Conservation (phyloP, 345 rosid species). For the Populus euphratica region DNA sequence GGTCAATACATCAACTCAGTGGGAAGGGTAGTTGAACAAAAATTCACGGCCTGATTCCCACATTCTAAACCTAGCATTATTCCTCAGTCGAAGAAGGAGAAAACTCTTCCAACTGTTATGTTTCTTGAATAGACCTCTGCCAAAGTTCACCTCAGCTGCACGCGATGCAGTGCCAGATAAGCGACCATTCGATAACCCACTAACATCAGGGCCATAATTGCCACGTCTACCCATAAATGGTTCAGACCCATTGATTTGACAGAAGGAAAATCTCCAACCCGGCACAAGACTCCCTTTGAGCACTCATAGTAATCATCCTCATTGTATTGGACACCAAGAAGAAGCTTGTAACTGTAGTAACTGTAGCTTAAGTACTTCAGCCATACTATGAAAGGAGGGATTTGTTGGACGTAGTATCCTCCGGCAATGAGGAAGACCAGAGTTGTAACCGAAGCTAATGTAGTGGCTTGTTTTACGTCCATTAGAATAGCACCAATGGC, state of each 20-base stretch:
- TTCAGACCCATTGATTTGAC: constrained; percentile 79
- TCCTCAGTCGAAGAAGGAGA: constrained; percentile 42
- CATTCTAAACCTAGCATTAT: constrained; percentile 39
- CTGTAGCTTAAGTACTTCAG: constrained; percentile 95
- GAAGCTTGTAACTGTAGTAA: constrained; percentile 95
- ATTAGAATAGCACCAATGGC: constrained; percentile 94
- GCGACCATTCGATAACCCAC: constrained; percentile 87
- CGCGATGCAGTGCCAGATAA: constrained; percentile 74
- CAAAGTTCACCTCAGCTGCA: constrained; percentile 46
- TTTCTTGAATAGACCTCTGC: constrained; percentile 3
- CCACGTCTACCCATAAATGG: constrained; percentile 80
- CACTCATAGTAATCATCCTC: constrained; percentile 74
- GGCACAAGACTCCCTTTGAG: constrained; percentile 63
- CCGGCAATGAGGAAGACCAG: constrained; percentile 97
- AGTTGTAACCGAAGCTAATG: constrained; percentile 90
- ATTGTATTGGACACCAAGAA: constrained; percentile 84
- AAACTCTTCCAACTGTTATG: constrained; percentile 24
- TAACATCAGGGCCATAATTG: constrained; percentile 82
- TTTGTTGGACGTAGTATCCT: constrained; percentile 90
- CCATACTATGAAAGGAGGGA: constrained; percentile 92
- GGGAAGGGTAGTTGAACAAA: constrained; percentile 27
- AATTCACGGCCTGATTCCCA: constrained; percentile 32
- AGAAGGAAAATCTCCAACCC: constrained; percentile 80
- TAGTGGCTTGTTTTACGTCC: constrained; percentile 97
- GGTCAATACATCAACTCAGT: constrained; percentile 26